These are phyloP conservation scores for Sphagnum magellanicum DNA, from an alignment of 228 moss, liverwort and hornwort genomes.

Conservation along the genomic window DNA sequence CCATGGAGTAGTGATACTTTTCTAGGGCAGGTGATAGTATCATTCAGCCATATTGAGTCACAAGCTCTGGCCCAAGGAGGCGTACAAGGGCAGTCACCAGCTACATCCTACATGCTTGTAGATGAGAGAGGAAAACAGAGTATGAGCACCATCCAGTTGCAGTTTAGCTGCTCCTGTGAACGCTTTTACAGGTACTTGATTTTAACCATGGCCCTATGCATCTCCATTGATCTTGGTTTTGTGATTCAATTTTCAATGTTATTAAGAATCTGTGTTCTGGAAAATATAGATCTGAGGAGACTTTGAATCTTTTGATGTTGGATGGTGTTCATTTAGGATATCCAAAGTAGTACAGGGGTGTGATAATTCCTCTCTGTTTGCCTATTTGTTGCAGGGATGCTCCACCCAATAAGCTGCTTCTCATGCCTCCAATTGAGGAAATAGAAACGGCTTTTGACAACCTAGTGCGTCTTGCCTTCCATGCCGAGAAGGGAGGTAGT, in stretches of 20 bases:
- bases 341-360: no score
- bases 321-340: no score
- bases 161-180: conserved; percentile 38
- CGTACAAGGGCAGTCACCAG: conserved; percentile 36
- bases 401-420: conserved; percentile 29
- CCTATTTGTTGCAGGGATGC: conserved; percentile 20
- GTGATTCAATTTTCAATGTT: no score
- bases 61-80: conserved; percentile 36
- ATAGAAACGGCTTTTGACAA: conserved; percentile 33
- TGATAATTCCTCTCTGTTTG: no score
- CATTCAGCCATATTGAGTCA: conserved; percentile 40
- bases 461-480: conserved; percentile 30
- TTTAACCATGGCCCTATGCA: not conserved
- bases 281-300: no score
- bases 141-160: conserved; percentile 25
- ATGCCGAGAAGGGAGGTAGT: conserved; percentile 35
- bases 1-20: conserved; percentile 39
- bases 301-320: no score
- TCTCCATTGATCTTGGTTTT: no score
- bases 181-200: conserved; percentile 24
- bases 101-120: conserved; percentile 35
- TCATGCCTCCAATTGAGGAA: conserved; percentile 38
- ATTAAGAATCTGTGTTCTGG: no score
- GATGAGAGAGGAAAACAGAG: conserved; percentile 28
- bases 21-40: conserved; percentile 33